Evolutionary conservation across 441 rosid genomes (phyloP).

Genomic region (Corymbia citriodora): DNA sequence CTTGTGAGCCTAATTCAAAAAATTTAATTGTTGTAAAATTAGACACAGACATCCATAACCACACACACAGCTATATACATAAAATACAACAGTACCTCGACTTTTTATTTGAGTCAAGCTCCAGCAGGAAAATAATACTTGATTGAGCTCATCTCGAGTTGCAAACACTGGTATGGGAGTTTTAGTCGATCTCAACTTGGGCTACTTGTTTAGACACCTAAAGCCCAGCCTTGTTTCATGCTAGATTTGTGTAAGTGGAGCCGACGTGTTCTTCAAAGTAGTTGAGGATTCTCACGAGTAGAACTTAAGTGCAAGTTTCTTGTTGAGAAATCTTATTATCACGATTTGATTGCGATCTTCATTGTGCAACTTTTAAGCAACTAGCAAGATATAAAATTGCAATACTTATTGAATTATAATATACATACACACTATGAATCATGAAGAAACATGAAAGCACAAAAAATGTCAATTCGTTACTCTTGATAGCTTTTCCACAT

Average conservation of each 20-base stretch:
- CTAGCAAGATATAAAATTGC: neutral
- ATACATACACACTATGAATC: no score
- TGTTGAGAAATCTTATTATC: neutral
- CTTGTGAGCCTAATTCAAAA: neutral
- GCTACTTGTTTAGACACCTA: no score
- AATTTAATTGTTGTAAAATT: neutral
- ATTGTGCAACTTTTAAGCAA: neutral
- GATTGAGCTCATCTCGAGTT: neutral
- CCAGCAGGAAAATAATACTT: neutral
- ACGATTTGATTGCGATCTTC: neutral
- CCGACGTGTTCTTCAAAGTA: neutral
- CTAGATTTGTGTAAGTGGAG: neutral
- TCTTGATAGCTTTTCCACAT: no score
- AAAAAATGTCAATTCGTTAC: no score
- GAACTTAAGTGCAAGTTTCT: rapidly evolving
- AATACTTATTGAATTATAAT: no score
- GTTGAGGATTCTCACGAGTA: neutral
- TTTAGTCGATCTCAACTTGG: no score
- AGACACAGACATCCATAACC: neutral
- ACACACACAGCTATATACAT: neutral
- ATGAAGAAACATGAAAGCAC: no score
- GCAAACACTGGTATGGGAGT: no score
- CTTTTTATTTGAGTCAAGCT: neutral
- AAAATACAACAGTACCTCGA: neutral
- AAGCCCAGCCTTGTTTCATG: no score